Percentiles rank a stretch among this genome's conserved stretches.
Evolutionary conservation across 2,329 filamentous ascomycete species (phyloP).

Genomic region (Sporothrix schenckii): DNA sequence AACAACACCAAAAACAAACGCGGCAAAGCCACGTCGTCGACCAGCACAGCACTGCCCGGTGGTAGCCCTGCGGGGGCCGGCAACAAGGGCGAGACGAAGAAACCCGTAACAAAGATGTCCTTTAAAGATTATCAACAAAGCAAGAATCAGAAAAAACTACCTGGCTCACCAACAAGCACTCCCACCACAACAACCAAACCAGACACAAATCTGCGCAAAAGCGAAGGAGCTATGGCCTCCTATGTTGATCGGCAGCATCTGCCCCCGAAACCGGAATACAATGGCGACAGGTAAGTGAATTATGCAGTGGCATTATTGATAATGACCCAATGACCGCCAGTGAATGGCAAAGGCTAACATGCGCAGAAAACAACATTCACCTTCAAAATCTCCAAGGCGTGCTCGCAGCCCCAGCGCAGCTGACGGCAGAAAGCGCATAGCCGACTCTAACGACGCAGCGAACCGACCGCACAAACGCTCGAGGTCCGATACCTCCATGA

Average conservation of each 20-base stretch:
- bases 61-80: constrained; percentile 37
- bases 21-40: constrained; percentile 37
- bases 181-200: constrained; percentile 31
- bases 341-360: constrained; percentile 33
- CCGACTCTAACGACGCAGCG: constrained; percentile 50
- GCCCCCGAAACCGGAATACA: constrained; percentile 35
- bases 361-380: constrained; percentile 37
- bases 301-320: no score
- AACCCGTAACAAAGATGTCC: constrained; percentile 54
- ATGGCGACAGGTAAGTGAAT: constrained; percentile 42
- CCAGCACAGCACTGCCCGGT: constrained; percentile 43
- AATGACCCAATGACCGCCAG: neutral
- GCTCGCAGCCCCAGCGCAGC: constrained; percentile 45
- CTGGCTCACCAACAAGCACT: constrained; percentile 45
- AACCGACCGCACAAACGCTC: constrained; percentile 52
- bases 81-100: constrained; percentile 39
- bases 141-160: constrained; percentile 50
- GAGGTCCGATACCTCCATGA: constrained; percentile 45
- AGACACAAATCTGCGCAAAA: constrained; percentile 32
- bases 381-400: constrained; percentile 42
- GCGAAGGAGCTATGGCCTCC: constrained; percentile 36
- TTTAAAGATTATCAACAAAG: constrained; percentile 63
- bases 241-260: constrained; percentile 27
- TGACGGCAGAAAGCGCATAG: constrained; percentile 52
- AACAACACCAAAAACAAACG: constrained; percentile 34